These are phyloP conservation scores for Ogataea degrootiae DNA, from an alignment of 805 yeast species.

Conservation along the genomic window DNA sequence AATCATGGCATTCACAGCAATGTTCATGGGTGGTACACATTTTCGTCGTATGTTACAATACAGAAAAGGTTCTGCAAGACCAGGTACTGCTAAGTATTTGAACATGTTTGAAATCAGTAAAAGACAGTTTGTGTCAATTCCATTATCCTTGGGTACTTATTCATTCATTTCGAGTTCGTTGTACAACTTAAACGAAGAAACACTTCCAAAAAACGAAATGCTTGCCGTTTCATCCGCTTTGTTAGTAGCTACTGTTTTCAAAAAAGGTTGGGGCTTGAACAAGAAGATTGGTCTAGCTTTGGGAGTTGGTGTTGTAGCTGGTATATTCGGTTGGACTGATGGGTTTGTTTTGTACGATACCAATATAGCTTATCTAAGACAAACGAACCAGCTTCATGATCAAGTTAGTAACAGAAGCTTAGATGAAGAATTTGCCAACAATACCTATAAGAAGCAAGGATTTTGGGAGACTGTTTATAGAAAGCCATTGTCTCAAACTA, in stretches of 20 bases:
- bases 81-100: conserved; percentile 32
- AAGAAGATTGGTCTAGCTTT: conserved; percentile 43
- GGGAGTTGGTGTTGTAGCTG: conserved; percentile 40
- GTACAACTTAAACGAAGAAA: conserved; percentile 28
- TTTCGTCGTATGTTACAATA: conserved; percentile 32
- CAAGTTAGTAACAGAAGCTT: conserved; percentile 33
- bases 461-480: conserved; percentile 81
- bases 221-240: conserved; percentile 22
- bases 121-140: conserved; percentile 30
- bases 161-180: conserved; percentile 28
- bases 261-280: conserved; percentile 25
- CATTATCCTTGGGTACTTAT: conserved; percentile 30
- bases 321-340: conserved; percentile 52
- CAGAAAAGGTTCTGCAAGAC: conserved; percentile 34
- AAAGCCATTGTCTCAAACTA: conserved; percentile 76
- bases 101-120: conserved; percentile 26
- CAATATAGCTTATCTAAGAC: conserved; percentile 37
- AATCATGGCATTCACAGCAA: conserved; percentile 25
- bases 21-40: conserved; percentile 33
- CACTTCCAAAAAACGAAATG: conserved; percentile 25
- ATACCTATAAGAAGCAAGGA: conserved; percentile 41
- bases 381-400: conserved; percentile 36
- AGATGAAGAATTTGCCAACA: conserved; percentile 28
- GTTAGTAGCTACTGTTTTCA: conserved; percentile 24
- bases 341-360: conserved; percentile 39